These are phyloP conservation scores for Dendrostoma leiphaemia DNA, from an alignment of 2,329 filamentous ascomycete genomes.

Conservation along the genomic window DNA sequence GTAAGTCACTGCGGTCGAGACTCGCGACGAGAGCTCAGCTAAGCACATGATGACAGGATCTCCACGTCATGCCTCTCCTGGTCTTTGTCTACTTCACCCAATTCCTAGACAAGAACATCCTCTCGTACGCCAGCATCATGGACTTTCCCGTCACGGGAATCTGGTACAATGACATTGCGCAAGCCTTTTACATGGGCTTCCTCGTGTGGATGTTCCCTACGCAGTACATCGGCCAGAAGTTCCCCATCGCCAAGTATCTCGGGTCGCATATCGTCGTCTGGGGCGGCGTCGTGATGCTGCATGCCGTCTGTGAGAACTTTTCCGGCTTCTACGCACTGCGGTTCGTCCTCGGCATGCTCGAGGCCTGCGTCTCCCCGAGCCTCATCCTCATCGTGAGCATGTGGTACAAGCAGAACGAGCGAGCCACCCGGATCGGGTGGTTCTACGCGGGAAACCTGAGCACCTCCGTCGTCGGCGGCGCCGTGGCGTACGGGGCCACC, in stretches of 20 bases:
- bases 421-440: constrained; percentile 4
- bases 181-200: constrained; percentile 13
- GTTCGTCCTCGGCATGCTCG: constrained; percentile 24
- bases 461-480: constrained; percentile 8
- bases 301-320: constrained; percentile 22
- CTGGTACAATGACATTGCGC: constrained; percentile 19
- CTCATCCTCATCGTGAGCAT: constrained; percentile 25
- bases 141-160: constrained; percentile 17
- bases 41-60: constrained; percentile 16
- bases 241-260: constrained; percentile 34
- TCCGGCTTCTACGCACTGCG: constrained; percentile 23
- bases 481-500: constrained; percentile 14
- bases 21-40: too few relatives aligned
- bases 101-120: constrained; percentile 20
- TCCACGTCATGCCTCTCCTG: constrained; percentile 19
- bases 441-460: constrained; percentile 6
- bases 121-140: constrained; percentile 21
- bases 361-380: constrained; percentile 25
- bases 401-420: constrained; percentile 26
- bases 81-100: constrained; percentile 20
- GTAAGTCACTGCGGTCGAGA: constrained; percentile 3
- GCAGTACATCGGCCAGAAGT: constrained; percentile 29
- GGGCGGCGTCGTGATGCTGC: constrained; percentile 31
- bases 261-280: constrained; percentile 37
- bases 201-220: constrained; percentile 24